These are phyloP conservation scores for Arabis hirsuta DNA, from an alignment of 345 rosid genomes.

Conservation along the genomic window DNA sequence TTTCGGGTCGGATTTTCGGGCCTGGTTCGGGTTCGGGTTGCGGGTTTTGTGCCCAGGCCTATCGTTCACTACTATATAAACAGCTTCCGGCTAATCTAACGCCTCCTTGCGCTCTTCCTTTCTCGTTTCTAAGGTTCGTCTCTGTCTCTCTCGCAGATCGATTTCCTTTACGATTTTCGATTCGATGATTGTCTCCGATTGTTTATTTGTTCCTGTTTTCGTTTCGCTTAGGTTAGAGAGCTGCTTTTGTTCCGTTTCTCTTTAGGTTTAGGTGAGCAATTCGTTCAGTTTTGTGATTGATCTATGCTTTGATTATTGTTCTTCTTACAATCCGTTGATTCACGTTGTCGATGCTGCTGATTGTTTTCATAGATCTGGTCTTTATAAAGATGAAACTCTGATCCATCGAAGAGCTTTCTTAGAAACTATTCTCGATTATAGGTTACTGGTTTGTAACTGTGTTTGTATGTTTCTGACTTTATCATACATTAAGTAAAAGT, in stretches of 20 bases:
- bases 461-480: too few relatives aligned
- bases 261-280: not conserved
- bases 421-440: too few relatives aligned
- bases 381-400: not conserved
- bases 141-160: too few relatives aligned
- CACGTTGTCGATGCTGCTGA: not conserved
- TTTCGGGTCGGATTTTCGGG: too few relatives aligned
- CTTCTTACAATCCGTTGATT: not conserved
- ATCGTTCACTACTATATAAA: constrained; percentile 1
- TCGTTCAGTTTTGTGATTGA: not conserved
- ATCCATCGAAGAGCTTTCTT: not conserved
- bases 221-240: not conserved
- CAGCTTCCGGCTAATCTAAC: not conserved
- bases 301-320: not conserved
- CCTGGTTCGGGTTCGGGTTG: too few relatives aligned
- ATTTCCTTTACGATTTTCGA: too few relatives aligned
- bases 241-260: not conserved
- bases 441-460: too few relatives aligned
- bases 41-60: too few relatives aligned
- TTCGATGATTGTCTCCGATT: too few relatives aligned
- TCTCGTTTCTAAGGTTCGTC: constrained; percentile 11
- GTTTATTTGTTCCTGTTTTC: not conserved
- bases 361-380: not conserved
- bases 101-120: constrained; percentile 11
- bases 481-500: not conserved